Evolutionary conservation across 345 rosid genomes (phyloP), one percentile per base, ranked within the genome.

Genomic region (Nasturtium officinale): DNA sequence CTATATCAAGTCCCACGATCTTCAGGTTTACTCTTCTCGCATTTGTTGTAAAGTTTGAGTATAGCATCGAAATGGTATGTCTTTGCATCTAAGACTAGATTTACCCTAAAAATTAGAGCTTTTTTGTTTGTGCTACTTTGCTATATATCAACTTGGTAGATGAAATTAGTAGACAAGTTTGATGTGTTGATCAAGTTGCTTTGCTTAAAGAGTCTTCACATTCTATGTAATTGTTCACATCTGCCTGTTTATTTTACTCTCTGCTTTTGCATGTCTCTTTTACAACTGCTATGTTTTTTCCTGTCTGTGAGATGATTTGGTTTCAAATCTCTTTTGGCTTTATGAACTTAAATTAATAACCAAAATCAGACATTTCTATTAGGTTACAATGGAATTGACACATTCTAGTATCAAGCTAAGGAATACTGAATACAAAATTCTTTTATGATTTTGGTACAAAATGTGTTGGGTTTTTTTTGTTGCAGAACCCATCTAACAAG

Each of bases 401-500:
- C 48, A 12, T 46, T 56, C 5, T 21, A 59, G 46, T 59, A 62
- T 40, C 23, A 50, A 33, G 26, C 50, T 30, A 20, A 29, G 32
- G 9, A 7, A 16, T 40, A 1, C 12, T 54, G 15, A 7, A n/a
- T n/a, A n/a, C n/a, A n/a, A n/a, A n/a, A n/a, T 54, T 40, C 17
- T 20, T 68, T 17, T 57, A 85, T 28, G 63, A 23, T 18, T 87
- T 84, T 69, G 89, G 35, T 71, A 75, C 80, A 69, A 85, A 84
- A 45, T 42, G 26, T 65, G 33, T 30, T 64, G 50, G 12, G n/a
- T n/a, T n/a, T 21, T 40, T 46, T 21, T 50, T 37, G 33, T 53
- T 76, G 82, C 85, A 92, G 98, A 86, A 92, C 64, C 89, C 91
- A 32, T 30, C 73, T 7, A 69, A 92, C 71, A 92, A 82, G 81